Evolutionary conservation across 495 filamentous ascomycete genomes (phyloP), one percentile per base, ranked within the genome.

Genomic region (Hamigera avellanea): DNA sequence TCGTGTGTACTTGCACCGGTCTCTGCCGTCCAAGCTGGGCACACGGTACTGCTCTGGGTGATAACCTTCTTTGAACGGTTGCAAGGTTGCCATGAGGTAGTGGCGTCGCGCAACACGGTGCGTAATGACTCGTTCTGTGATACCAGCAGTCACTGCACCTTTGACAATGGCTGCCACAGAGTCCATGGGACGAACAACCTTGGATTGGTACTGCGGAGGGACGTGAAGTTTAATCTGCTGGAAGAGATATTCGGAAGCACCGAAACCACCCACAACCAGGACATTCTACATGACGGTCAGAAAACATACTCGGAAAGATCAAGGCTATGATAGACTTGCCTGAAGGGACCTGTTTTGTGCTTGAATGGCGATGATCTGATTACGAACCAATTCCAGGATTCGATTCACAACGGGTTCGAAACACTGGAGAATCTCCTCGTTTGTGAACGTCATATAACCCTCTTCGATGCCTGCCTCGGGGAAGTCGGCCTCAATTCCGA

Each of bases 41-140:
- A 98, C 93, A 44, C 91, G 86, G 62, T 96, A 96, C 40, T 91
- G 86, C 56, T 98, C 91, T 2, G 89, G 91, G 53, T 98, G 91
- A 56, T 96, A 93, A 13, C 91, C 91, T 55, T 96, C 88, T 59
- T 96, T 95, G 72, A 98, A 98, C 6, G 93, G 93, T 54, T 96
- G 89, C 13, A 98, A 74, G 0, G 91, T 98, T 28, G 91, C 93
- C 91, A 98, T 96, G 39, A 98, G 85, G 56, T 98, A 98, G 61
- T 98, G 91, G 26, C 91, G 79, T 59, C 91, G 83, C n/a, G 91
- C 91, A 38, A 98, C 85, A 70, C 91, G 91, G 45, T 89, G 87
- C 3, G 93, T 98, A 50, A 98, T 78, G 42, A 98, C 83, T 40
- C 88, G 79, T 54, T 98, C 93, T 1, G 88, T 95, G 49, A 98